Evolutionary conservation across 441 rosid species (phyloP), one percentile per base, ranked within the genome.

Genomic region (Eruca vesicaria): DNA sequence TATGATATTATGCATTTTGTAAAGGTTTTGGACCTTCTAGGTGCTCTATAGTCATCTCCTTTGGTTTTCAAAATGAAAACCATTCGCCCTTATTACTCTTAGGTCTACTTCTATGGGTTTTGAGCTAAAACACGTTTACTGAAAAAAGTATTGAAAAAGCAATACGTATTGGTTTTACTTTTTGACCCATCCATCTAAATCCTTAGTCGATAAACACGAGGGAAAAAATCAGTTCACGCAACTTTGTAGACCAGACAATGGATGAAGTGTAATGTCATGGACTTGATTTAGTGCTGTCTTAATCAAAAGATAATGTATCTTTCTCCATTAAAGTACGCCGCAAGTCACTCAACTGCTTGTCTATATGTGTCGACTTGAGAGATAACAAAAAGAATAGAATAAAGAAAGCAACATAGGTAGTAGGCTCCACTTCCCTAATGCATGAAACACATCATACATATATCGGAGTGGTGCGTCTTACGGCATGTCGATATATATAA

Each of bases 401-500:
- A 1, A 35, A 60, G 36, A 59, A 75, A 52, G 23, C 67, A 60
- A 35, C 53, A 73, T 68, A 35, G 63, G 73, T 56, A 35, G 78
- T 68, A 50, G 73, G 73, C 63, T 75, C 73, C 53, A 68, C 68
- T 60, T 68, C 15, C 66, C 36, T 58, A 32, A 7, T 16, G 61
- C 67, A 41, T 55, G 23, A 6, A 28, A 59, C 19, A 38, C 66
- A 75, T 52, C 79, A 12, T 10, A 36, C 79, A 12, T 10, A 36
- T 68, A 16, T 61, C 5, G 43, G 60, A 11, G 35, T 23, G 26
- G 31, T 11, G 64, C 26, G 26, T 53, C 15, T 68, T 3, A 53
- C 74, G 74, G 65, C 65, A 68, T 68, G 78, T 60, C 73, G 78
- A 62, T 67, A 59, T 15, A 32, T 53, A 19, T 45, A 9, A n/a